Percentiles rank a stretch among this genome's conserved stretches.
These are phyloP conservation scores for Pyropia yezoensis DNA, from an alignment of 23 red algal species.

Conservation along the genomic window DNA sequence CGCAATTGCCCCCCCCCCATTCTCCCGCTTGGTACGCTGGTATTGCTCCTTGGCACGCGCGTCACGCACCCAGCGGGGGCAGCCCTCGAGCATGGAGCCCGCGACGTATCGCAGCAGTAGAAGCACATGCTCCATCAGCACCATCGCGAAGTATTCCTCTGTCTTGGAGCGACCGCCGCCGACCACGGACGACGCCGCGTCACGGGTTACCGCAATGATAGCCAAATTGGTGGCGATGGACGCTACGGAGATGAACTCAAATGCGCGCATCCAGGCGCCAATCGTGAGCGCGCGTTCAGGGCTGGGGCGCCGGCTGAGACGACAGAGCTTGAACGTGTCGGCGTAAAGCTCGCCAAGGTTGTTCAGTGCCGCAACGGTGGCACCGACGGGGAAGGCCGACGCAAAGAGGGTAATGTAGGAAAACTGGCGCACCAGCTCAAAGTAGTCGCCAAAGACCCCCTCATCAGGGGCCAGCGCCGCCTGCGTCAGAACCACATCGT, in stretches of 20 bases:
- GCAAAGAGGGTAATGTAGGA: conserved; percentile 72
- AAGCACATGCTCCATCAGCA: conserved; percentile 57
- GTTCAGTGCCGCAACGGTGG: conserved; percentile 41
- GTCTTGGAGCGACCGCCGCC: conserved; percentile 32
- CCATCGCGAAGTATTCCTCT: conserved; percentile 64
- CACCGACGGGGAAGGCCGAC: conserved; percentile 68
- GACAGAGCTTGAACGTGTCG: conserved; percentile 50
- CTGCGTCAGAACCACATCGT: conserved; percentile 44
- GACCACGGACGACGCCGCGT: conserved; percentile 32
- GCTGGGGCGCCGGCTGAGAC: conserved; percentile 37
- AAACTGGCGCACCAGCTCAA: conserved; percentile 78
- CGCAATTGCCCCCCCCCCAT: too few species aligned
- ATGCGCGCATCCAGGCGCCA: conserved; percentile 72
- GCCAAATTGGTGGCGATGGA: conserved; percentile 76
- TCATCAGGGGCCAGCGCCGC: conserved; percentile 47
- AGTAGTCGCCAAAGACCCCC: conserved; percentile 80
- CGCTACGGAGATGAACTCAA: conserved; percentile 68
- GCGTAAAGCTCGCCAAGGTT: conserved; percentile 71
- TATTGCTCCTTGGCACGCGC: conserved; percentile 65
- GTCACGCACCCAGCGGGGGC: conserved; percentile 55
- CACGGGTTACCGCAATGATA: conserved; percentile 65
- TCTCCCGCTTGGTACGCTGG: conserved; percentile 21
- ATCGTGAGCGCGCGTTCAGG: conserved; percentile 61
- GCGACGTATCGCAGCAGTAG: conserved; percentile 30
- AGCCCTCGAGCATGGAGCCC: conserved; percentile 37